Base-by-base conservation (phyloP, 2,329 filamentous ascomycete species). In the Penicillium hesseltinei region DNA sequence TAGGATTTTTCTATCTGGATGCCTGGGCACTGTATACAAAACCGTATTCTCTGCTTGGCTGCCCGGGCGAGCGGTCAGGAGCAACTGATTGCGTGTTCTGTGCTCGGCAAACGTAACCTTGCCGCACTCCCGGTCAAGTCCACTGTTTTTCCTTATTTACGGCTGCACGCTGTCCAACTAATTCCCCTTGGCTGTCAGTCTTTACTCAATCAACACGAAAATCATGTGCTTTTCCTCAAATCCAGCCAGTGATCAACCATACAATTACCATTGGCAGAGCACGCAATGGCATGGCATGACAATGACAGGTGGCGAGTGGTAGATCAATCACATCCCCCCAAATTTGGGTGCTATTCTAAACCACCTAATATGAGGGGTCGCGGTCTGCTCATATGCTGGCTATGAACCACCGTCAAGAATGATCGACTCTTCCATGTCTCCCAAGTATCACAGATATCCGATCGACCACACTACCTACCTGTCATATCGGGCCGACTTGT, bases 1-100 rank as follows among this genome's bases (percentile, higher is more conserved):
- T 33, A n/a, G 6, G 13, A 15, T 29, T 55, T 39, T 23, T 21
- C 21, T 40, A 25, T 46, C 21, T 49, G 46, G 29, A 31, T 47
- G 6, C 33, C 61, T 63, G 46, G 61, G 57, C 61, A 47, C 21
- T 45, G 47, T 42, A 51, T 52, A 57, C 54, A 31, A 47, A 35
- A 19, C 54, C 54, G 49, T 47, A 47, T 56, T 38, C 43, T 42
- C 49, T 46, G 54, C 61, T 63, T 63, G 61, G 54, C 61, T 63
- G 17, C 39, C 39, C 19, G 3, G 21, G 39, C 23, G 36, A 39
- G 58, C 58, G 54, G 56, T 61, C 56, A 56, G 38, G 42, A 57
- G 51, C 40, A 53, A 33, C 35, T 25, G 55, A 52, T 60, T 62
- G 58, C 60, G 60, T 54, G 62, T 56, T 47, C 40, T 33, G 5